Evolutionary conservation across 805 yeast species (phyloP).

Genomic region (Myxozyma nipponensis): DNA sequence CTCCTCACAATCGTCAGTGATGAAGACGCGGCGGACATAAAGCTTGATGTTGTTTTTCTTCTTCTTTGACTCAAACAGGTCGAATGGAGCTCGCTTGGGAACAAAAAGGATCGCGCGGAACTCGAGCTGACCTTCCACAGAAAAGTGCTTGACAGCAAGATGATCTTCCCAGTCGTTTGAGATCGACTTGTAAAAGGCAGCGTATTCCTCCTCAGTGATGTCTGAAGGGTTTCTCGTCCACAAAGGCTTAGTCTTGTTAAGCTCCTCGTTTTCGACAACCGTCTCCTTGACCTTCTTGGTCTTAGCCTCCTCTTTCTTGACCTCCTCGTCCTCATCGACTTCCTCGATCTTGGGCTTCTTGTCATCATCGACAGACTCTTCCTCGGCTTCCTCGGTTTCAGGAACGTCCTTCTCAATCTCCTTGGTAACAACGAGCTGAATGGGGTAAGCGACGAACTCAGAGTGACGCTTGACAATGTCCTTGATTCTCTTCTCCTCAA

Average conservation of each 20-base stretch:
- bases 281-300: conserved; percentile 86
- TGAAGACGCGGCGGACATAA: conserved; percentile 98
- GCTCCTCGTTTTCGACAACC: conserved; percentile 95
- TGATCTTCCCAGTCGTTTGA: conserved; percentile 99
- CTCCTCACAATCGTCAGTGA: conserved; percentile 99
- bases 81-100: conserved; percentile 99
- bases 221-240: conserved; percentile 99
- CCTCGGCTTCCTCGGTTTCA: conserved; percentile 62
- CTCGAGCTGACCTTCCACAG: conserved; percentile 99
- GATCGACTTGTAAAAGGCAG: conserved; percentile 98
- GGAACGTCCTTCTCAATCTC: conserved; percentile 98
- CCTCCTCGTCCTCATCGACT: conserved; percentile 66
- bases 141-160: conserved; percentile 98
- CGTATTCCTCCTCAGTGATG: conserved; percentile 96
- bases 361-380: conserved; percentile 57
- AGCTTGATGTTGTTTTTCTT: conserved; percentile 98
- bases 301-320: conserved; percentile 67
- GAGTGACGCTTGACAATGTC: conserved; percentile 99
- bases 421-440: conserved; percentile 95
- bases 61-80: conserved; percentile 96
- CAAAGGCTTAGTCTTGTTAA: conserved; percentile 97
- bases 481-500: conserved; percentile 99
- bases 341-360: conserved; percentile 74
- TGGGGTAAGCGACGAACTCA: conserved; percentile 98
- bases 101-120: conserved; percentile 95